Evolutionary conservation across 108 stramenopile species (phyloP).

Genomic region (Nitzschia putrida): DNA sequence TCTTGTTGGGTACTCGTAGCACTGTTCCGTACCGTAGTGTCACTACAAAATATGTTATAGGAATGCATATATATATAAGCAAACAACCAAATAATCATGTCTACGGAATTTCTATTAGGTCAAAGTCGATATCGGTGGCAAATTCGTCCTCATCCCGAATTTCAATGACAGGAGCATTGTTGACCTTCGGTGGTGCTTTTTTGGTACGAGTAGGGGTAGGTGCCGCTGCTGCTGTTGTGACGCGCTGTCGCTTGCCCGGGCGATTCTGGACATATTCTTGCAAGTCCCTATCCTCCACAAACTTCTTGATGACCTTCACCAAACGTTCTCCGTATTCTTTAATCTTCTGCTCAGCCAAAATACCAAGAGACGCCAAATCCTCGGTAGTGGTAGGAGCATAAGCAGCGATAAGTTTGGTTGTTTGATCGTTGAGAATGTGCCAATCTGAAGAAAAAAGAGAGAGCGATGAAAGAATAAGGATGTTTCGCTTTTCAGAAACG

Average conservation of each 20-base stretch:
- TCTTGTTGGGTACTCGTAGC: too few species aligned
- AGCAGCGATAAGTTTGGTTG: conserved; percentile 64
- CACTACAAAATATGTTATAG: too few species aligned
- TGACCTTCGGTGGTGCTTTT: conserved; percentile 3
- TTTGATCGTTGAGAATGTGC: conserved; percentile 74
- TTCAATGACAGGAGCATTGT: conserved; percentile 15
- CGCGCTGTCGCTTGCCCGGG: neutral
- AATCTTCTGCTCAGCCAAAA: conserved; percentile 67
- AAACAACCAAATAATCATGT: neutral
- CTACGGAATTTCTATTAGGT: conserved; percentile 36
- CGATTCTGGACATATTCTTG: conserved; percentile 41
- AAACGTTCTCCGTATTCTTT: conserved; percentile 83
- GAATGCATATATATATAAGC: neutral
- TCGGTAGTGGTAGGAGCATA: conserved; percentile 69
- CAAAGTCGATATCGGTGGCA: conserved; percentile 53
- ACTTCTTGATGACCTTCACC: conserved; percentile 62
- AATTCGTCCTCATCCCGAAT: conserved; percentile 42
- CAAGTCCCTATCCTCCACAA: conserved; percentile 60
- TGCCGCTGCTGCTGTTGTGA: neutral
- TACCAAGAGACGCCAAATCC: conserved; percentile 63
- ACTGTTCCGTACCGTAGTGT: too few species aligned
- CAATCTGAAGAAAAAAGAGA: conserved; percentile 52
- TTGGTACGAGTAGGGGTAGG: neutral
- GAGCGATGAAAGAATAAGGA: neutral
- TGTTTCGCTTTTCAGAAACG: neutral